Evolutionary conservation across 1,139 yeast species (phyloP).

Genomic region (Groenewaldozyma auringiensis): DNA sequence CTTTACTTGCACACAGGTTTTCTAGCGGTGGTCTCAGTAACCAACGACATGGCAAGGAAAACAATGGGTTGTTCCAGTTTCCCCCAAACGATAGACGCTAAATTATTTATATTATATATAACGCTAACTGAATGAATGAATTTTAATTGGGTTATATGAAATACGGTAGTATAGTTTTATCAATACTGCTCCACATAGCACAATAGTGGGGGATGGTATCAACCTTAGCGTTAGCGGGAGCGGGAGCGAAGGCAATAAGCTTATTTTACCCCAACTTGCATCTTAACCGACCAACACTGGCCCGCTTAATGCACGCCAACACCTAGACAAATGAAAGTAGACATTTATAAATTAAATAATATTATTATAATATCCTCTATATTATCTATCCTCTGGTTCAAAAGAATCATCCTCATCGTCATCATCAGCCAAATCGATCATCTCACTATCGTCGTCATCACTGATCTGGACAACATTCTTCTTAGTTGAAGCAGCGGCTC

Average conservation of each 20-base stretch:
- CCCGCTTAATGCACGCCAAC: too few species aligned
- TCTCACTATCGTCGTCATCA: slow-evolving; percentile 10
- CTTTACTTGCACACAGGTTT: background rate
- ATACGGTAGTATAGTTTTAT: too few species aligned
- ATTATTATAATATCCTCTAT: background rate
- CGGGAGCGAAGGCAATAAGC: too few species aligned
- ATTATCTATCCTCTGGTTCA: background rate
- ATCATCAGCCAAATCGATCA: slow-evolving; percentile 5
- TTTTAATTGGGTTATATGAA: too few species aligned
- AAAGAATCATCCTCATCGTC: slow-evolving; percentile 11
- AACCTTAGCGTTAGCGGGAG: too few species aligned
- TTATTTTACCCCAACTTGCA: too few species aligned
- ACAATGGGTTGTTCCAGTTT: background rate
- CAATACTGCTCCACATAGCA: too few species aligned
- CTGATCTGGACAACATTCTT: slow-evolving; percentile 9
- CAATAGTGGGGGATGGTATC: too few species aligned
- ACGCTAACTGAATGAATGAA: too few species aligned
- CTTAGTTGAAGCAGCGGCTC: slow-evolving; percentile 8
- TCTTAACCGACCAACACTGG: too few species aligned
- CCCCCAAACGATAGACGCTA: background rate
- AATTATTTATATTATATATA: background rate
- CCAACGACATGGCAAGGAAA: background rate
- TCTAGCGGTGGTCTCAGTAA: background rate
- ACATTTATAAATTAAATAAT: background rate
- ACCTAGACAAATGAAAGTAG: background rate